Base-by-base conservation (phyloP, 805 yeast genomes). In the Danielia oregonensis region DNA sequence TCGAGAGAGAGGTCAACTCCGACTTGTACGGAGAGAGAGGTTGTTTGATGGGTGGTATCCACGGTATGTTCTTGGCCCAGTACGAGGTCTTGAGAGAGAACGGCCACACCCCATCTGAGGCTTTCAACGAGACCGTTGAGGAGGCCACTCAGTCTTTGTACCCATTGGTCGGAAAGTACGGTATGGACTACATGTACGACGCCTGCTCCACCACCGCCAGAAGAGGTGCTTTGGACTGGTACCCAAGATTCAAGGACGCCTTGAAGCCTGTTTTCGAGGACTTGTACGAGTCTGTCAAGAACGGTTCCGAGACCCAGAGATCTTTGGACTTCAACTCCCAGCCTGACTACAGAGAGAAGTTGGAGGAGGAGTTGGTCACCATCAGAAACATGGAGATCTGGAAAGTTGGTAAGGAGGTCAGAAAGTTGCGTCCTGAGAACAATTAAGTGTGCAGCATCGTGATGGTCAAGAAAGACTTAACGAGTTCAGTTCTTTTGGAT, bases 111-210 rank as follows among this genome's bases (percentile, higher is more conserved):
- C 98, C 98, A 76, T 87, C 97, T 43, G 98, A 93, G 79, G 97
- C 98, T 58, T 93, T 93, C 89, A 93, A 93, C 74, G 98, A 93
- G 79, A 93, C 98, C 55, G 98, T 93, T 54, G 98, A 93, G 79
- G 98, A 93, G 78, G 98, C 98, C 52, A 93, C 98, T 49, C 98
- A 93, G 78, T 93, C 97, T 39, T 79, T 93, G 61, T 93, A 93
- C 86, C 98, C 98, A 72, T 82, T 93, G 78, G 70, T 93, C 57
- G 98, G 98, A 74, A 88, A 87, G 74, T 86, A 93, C 80, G 98
- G 98, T 76, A 93, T 93, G 98, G 98, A 93, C 75, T 93, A 93
- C 91, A 93, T 93, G 98, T 93, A 93, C 82, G 97, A 93, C 66
- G 98, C 98, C 59, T 93, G 98, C 76, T 93, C 98, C 54, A 93